Evolutionary conservation across 768 basidiomycete genomes (phyloP).

Genomic region (Rhodotorula kratochvilovae): DNA sequence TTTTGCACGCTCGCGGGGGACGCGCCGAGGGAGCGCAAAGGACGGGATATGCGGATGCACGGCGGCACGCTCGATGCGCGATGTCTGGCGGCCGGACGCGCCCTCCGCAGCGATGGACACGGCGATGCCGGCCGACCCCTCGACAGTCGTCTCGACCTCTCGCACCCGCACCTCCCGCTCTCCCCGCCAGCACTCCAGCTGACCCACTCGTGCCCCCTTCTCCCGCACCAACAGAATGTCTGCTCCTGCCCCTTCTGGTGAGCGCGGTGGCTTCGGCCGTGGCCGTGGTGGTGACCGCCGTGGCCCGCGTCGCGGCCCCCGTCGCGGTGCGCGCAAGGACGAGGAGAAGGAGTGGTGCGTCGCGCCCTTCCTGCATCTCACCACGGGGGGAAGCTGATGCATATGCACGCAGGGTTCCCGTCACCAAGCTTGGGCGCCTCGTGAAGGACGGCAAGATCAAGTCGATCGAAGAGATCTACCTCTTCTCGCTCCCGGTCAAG

Average conservation of each 20-base stretch:
- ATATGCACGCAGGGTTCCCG: slow-evolving; percentile 70
- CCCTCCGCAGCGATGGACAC: too few species aligned
- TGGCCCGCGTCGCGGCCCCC: slow-evolving; percentile 68
- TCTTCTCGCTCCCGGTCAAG: slow-evolving; percentile 99
- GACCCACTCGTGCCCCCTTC: background rate
- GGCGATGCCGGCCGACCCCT: too few species aligned
- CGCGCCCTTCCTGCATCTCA: too few species aligned
- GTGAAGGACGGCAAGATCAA: slow-evolving; percentile 99
- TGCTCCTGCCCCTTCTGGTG: slow-evolving; percentile 71
- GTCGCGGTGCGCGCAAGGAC: slow-evolving; percentile 96
- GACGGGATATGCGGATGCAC: background rate
- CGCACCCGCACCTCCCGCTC: too few species aligned
- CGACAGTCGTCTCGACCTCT: too few species aligned
- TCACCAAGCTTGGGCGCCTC: slow-evolving; percentile 98
- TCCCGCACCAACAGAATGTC: slow-evolving; percentile 21
- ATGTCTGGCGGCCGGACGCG: too few species aligned
- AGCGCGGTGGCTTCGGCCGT: slow-evolving; percentile 85
- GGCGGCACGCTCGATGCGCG: background rate
- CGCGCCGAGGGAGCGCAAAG: too few species aligned
- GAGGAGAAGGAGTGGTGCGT: slow-evolving; percentile 99
- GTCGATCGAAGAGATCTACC: slow-evolving; percentile 99
- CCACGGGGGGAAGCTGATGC: too few species aligned
- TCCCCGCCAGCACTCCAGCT: background rate
- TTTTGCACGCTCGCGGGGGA: background rate
- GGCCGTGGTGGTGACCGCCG: slow-evolving; percentile 59